phyloP scores from a whole-genome alignment of 768 basidiomycete genomes.

The Phanerochaete carnosa region DNA sequence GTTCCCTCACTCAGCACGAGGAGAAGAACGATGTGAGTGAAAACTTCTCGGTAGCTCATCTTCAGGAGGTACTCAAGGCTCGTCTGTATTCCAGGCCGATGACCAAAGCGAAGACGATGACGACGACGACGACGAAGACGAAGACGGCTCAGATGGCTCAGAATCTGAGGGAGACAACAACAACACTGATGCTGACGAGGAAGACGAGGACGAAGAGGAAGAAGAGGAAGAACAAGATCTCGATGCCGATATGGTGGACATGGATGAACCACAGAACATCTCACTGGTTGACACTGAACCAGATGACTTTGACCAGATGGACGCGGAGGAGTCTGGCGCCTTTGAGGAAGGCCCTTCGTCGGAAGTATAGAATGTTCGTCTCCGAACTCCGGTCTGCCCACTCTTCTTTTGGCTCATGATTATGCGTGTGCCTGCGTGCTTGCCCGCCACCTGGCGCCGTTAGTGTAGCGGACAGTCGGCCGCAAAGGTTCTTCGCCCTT shows the following conservation, averaged over 20 bases:
- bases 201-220: conserved; percentile 43
- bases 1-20: conserved; percentile 69
- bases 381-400: neutral
- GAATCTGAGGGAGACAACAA: conserved; percentile 36
- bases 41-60: neutral
- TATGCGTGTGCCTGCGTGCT: too few relatives aligned
- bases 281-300: conserved; percentile 36
- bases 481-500: neutral
- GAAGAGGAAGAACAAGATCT: conserved; percentile 49
- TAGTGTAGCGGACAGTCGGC: neutral
- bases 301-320: conserved; percentile 28
- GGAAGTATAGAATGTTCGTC: neutral
- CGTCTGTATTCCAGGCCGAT: conserved; percentile 35
- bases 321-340: conserved; percentile 9
- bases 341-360: conserved; percentile 1
- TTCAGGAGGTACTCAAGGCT: too few relatives aligned
- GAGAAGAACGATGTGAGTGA: conserved; percentile 74
- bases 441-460: too few relatives aligned
- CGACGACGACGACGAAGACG: conserved; percentile 39
- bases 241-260: conserved; percentile 62
- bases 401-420: neutral
- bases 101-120: conserved; percentile 30
- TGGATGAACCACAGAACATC: conserved; percentile 32
- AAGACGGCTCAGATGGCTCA: conserved; percentile 47
- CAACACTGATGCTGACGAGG: conserved; percentile 40